Base-by-base conservation (phyloP, 768 basidiomycete genomes). In the Mycena rebaudengoi region DNA sequence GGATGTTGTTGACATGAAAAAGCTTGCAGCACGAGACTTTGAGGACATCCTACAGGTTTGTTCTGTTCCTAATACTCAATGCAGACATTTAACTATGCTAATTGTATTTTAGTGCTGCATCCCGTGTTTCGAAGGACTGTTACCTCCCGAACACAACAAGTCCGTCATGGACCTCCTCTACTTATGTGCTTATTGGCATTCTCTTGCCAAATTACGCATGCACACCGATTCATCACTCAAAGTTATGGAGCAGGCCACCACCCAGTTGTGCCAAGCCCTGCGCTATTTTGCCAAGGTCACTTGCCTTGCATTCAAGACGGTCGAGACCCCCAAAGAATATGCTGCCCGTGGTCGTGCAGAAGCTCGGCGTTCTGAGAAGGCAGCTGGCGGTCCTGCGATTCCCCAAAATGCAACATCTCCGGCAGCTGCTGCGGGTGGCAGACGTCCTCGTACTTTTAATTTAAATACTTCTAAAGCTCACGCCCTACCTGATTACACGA, bases 381-480 rank as follows among this genome's bases (percentile, higher is more conserved):
- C 33, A 3, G 46, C 45, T n/a, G n/a, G n/a, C n/a, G n/a, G n/a
- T n/a, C n/a, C n/a, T n/a, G n/a, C n/a, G n/a, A n/a, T n/a, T n/a
- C n/a, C n/a, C n/a, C n/a, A n/a, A n/a, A n/a, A n/a, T n/a, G n/a
- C n/a, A n/a, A n/a, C n/a, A n/a, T n/a, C n/a, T n/a, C n/a, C n/a
- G n/a, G n/a, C n/a, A n/a, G n/a, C n/a, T n/a, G n/a, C n/a, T n/a
- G n/a, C n/a, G n/a, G n/a, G n/a, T n/a, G 40, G 53, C 20, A 56
- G 33, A n/a, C 28, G 40, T 7, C 12, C 41, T 2, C 20, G 30
- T 1, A 12, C 28, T 1, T 76, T 81, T 56, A 82, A 75, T 51
- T 48, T 81, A 2, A 11, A 28, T 0, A 79, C 74, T 0, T 74
- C 73, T 52, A 83, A 82, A 57, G 4, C 75, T 0, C 82, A 82